phyloP scores from a whole-genome alignment of 345 rosid genomes.

The Lenwebbia sp. region DNA sequence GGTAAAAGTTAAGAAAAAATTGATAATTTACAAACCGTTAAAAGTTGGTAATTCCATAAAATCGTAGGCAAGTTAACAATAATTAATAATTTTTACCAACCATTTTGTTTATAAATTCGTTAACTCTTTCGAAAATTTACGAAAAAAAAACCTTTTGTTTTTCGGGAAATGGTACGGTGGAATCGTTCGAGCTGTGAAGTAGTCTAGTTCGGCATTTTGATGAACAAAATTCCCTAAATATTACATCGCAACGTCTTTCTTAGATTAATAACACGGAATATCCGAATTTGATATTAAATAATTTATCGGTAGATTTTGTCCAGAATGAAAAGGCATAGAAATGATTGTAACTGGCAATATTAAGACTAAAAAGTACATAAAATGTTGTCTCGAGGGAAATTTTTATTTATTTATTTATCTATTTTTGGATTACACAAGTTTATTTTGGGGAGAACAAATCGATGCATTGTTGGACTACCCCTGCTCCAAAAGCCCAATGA shows the following conservation, averaged over 20 bases:
- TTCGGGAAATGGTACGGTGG: fast-evolving
- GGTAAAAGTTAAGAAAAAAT: not conserved
- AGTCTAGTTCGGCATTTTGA: not conserved
- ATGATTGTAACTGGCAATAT: not conserved
- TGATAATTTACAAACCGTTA: not conserved
- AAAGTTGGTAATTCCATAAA: not conserved
- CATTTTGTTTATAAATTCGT: not conserved
- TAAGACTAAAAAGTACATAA: not conserved
- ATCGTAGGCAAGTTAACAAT: not conserved
- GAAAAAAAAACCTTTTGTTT: not conserved
- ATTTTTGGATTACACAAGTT: not conserved
- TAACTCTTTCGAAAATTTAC: not conserved
- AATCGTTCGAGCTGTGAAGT: not conserved
- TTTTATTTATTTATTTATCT: not conserved
- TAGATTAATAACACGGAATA: not conserved
- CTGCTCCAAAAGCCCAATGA: not conserved
- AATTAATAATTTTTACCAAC: not conserved
- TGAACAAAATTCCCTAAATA: not conserved
- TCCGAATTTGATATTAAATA: not conserved
- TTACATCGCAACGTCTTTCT: not conserved
- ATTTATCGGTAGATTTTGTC: not conserved
- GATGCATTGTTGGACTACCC: not conserved
- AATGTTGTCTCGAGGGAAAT: not conserved
- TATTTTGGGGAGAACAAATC: not conserved
- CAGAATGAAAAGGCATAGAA: not conserved